A percentile compares a stretch with the other conserved stretches of the same genome.
Evolutionary conservation across 192 early-diverging fungal species (phyloP).

Genomic region (Mortierella hygrophila): DNA sequence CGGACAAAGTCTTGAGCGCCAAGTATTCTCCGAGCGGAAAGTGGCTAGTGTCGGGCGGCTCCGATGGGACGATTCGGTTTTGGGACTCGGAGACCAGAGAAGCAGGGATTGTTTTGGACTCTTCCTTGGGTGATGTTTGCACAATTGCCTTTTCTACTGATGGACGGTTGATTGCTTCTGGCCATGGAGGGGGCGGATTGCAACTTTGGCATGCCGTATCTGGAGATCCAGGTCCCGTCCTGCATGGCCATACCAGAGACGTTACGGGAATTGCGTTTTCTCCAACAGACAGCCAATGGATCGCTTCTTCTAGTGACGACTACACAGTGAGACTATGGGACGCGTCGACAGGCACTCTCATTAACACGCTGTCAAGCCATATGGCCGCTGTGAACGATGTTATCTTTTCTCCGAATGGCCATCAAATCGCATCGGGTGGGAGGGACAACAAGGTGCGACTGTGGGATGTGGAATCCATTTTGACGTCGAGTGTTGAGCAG

Average conservation of each 20-base stretch:
- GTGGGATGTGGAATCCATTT: not conserved
- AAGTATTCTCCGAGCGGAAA: not conserved
- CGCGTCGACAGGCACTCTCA: not conserved
- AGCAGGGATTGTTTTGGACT: not conserved
- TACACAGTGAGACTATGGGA: constrained; percentile 4
- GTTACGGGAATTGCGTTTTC: not conserved
- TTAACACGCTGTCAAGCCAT: not conserved
- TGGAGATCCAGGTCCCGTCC: not conserved
- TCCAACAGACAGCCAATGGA: not conserved
- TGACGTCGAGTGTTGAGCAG: not conserved
- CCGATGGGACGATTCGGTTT: not conserved
- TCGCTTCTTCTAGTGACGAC: constrained; percentile 8
- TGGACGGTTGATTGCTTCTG: not conserved
- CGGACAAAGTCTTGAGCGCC: too few species aligned
- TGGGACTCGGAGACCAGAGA: not conserved
- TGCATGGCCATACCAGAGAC: not conserved
- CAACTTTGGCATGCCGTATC: not conserved
- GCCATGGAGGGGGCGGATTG: not conserved
- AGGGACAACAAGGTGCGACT: not conserved
- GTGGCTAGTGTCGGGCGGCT: not conserved
- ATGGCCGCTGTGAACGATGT: not conserved
- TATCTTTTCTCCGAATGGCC: constrained; percentile 3
- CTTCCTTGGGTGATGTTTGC: not conserved
- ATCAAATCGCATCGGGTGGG: constrained; percentile 3
- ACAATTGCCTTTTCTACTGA: not conserved